Evolutionary conservation across 768 basidiomycete genomes (phyloP).

Genomic region (Steccherinum ochraceum): DNA sequence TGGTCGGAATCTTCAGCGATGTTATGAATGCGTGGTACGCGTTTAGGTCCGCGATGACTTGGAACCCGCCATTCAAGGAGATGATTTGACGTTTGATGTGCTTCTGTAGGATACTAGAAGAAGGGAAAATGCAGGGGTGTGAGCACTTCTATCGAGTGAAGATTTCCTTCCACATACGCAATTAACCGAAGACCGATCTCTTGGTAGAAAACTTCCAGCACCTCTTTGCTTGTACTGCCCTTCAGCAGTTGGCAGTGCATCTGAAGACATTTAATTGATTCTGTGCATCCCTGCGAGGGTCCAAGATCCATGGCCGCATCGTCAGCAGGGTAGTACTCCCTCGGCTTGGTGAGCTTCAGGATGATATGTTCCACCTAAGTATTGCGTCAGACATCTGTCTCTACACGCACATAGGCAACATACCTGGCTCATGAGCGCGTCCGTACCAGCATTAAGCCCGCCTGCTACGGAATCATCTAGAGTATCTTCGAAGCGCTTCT

Average conservation of each 20-base stretch:
- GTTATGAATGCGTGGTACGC: conserved; percentile 86
- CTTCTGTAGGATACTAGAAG: conserved; percentile 91
- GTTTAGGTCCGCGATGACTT: conserved; percentile 94
- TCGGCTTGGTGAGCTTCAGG: conserved; percentile 67
- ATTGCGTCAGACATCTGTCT: conserved; percentile 8
- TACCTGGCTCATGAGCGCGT: conserved; percentile 93
- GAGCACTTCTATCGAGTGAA: neutral
- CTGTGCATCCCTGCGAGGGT: conserved; percentile 82
- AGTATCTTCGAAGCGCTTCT: conserved; percentile 91
- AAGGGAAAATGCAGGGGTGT: conserved; percentile 3
- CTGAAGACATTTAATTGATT: conserved; percentile 84
- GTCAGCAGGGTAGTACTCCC: conserved; percentile 89
- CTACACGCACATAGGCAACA: conserved; percentile 8
- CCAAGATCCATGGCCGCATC: conserved; percentile 74
- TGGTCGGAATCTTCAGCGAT: conserved; percentile 77
- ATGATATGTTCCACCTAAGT: conserved; percentile 89
- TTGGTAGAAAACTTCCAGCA: conserved; percentile 96
- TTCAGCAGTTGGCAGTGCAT: conserved; percentile 87
- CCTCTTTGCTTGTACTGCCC: conserved; percentile 93
- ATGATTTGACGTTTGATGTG: conserved; percentile 98
- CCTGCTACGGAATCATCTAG: conserved; percentile 92
- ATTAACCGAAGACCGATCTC: conserved; percentile 82
- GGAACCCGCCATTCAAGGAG: conserved; percentile 89
- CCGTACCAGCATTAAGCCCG: conserved; percentile 92
- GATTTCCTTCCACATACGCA: conserved; percentile 15